A percentile compares a stretch with the other conserved stretches of the same genome.
Evolutionary conservation across 768 basidiomycete genomes (phyloP).

Genomic region (Panaeolus cyanescens): DNA sequence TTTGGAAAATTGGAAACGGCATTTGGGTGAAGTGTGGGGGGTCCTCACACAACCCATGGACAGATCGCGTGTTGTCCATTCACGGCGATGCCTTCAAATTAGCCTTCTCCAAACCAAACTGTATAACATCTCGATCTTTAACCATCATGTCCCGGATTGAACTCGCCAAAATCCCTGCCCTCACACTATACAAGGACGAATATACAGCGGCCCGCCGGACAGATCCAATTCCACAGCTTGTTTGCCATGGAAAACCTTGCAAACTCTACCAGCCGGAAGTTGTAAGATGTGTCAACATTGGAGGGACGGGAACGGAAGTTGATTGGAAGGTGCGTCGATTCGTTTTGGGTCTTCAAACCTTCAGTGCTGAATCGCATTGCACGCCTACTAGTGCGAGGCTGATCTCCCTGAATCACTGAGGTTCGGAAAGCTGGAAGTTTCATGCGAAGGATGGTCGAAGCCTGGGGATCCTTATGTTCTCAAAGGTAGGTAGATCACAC

Average conservation of each 20-base stretch:
- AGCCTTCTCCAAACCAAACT: neutral
- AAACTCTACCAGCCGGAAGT: slow-evolving; percentile 77
- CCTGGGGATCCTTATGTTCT: slow-evolving; percentile 85
- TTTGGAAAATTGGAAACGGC: no score
- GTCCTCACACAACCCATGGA: no score
- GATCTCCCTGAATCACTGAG: slow-evolving; percentile 83
- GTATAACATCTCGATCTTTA: slow-evolving; percentile 3
- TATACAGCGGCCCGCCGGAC: slow-evolving; percentile 70
- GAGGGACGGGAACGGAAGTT: slow-evolving; percentile 75
- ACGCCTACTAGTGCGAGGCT: slow-evolving; percentile 90
- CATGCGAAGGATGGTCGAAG: slow-evolving; percentile 88
- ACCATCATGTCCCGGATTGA: slow-evolving; percentile 65
- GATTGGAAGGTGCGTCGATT: slow-evolving; percentile 80
- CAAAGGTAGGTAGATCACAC: slow-evolving; percentile 56
- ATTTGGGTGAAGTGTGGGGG: no score
- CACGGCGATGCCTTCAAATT: neutral
- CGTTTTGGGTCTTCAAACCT: neutral
- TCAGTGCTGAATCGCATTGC: slow-evolving; percentile 3
- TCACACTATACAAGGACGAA: slow-evolving; percentile 77
- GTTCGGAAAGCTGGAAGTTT: slow-evolving; percentile 83
- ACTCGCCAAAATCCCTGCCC: slow-evolving; percentile 68
- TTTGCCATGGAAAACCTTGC: slow-evolving; percentile 81
- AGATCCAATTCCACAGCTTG: slow-evolving; percentile 72
- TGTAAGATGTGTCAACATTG: slow-evolving; percentile 78
- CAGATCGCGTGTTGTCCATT: neutral